Conservation (phyloP, 1,284 basidiomycete species). For the Ustilago shanxiensis region DNA sequence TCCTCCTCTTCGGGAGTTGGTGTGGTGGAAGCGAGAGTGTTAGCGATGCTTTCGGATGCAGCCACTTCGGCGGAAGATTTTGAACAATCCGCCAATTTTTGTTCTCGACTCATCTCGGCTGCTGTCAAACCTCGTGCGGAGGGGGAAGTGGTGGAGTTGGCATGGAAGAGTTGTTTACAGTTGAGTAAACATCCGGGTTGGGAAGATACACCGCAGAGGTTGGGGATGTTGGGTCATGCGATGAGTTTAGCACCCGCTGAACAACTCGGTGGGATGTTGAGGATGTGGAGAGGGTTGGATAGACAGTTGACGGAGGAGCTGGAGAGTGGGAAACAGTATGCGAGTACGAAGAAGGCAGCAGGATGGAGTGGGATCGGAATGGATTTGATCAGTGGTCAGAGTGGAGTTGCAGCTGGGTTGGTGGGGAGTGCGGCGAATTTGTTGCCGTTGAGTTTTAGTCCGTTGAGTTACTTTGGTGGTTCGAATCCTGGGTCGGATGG, state of each 20-base stretch:
- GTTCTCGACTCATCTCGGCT: constrained; percentile 15
- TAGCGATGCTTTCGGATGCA: constrained; percentile 52
- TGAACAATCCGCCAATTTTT: constrained; percentile 24
- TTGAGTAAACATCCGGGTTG: constrained; percentile 46
- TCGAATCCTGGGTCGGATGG: not conserved
- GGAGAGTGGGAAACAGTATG: constrained; percentile 23
- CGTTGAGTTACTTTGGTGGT: constrained; percentile 32
- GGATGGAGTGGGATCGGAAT: not conserved
- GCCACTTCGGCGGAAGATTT: constrained; percentile 40
- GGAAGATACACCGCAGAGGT: constrained; percentile 35
- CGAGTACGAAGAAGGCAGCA: constrained; percentile 17
- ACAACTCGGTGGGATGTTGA: constrained; percentile 31
- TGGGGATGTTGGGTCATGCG: constrained; percentile 37
- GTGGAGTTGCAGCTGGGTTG: constrained; percentile 23
- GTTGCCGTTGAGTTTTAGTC: constrained; percentile 27
- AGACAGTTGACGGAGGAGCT: constrained; percentile 26
- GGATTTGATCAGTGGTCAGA: constrained; percentile 21
- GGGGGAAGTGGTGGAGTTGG: constrained; percentile 22
- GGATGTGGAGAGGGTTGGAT: constrained; percentile 34
- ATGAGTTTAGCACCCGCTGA: constrained; percentile 29
- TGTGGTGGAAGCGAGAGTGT: constrained; percentile 33
- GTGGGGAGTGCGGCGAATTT: constrained; percentile 40
- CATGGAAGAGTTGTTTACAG: constrained; percentile 40
- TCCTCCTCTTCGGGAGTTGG: not conserved
- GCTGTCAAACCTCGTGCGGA: not conserved